Percentiles rank a stretch among this genome's conserved stretches.
phyloP scores from a whole-genome alignment of 1,284 basidiomycete genomes.

The Ceratobasidium sp. region DNA sequence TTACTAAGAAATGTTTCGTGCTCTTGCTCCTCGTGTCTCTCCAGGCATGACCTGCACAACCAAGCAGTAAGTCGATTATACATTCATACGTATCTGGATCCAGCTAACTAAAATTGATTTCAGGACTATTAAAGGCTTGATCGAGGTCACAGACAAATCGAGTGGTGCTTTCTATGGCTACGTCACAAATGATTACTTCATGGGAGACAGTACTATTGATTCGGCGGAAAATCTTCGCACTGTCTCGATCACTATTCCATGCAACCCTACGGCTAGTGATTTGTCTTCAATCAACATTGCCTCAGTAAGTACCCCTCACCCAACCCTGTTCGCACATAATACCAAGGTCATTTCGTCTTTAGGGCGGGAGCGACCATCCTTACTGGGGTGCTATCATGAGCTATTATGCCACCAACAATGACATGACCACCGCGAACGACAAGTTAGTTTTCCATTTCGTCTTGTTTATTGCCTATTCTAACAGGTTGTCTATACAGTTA shows the following conservation, averaged over 20 bases:
- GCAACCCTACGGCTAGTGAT: background rate
- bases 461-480: background rate
- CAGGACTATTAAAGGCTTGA: background rate
- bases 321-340: no score
- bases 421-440: background rate
- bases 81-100: no score
- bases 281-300: background rate
- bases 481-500: background rate
- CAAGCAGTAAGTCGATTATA: no score
- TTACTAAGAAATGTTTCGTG: no score
- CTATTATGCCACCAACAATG: background rate
- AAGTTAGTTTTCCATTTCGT: background rate
- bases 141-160: background rate
- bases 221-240: background rate
- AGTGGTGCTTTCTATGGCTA: background rate
- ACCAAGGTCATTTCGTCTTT: no score
- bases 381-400: background rate
- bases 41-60: no score
- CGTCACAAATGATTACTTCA: background rate
- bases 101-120: no score
- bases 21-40: no score
- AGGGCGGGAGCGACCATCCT: background rate
- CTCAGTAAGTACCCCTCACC: no score
- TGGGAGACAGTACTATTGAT: background rate
- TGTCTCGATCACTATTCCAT: background rate